Evolutionary conservation across 2,329 filamentous ascomycete species (phyloP).

Genomic region (Fusarium succisae): DNA sequence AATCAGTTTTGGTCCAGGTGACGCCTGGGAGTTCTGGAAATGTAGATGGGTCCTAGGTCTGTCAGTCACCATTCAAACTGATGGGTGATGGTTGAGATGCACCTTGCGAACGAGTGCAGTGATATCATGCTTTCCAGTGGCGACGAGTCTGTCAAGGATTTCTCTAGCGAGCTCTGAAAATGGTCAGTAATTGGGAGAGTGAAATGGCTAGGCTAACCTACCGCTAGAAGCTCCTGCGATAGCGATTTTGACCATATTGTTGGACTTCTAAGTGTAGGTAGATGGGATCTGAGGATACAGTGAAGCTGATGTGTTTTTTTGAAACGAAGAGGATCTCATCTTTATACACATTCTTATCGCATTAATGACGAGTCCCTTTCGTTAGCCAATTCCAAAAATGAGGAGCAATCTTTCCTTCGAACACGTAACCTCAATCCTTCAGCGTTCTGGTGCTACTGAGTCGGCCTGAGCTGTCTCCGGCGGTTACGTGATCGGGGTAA

Average conservation of each 20-base stretch:
- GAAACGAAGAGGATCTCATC: accelerated
- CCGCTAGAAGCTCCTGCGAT: conserved; percentile 2
- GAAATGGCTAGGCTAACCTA: not conserved
- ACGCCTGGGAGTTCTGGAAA: not conserved
- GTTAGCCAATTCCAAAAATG: accelerated
- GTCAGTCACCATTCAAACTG: accelerated
- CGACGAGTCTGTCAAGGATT: conserved; percentile 1
- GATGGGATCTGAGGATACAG: accelerated
- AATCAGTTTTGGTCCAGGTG: not conserved
- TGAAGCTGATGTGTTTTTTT: accelerated
- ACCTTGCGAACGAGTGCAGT: not conserved
- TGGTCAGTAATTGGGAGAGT: accelerated
- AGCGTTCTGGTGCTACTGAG: accelerated
- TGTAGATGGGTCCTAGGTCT: not conserved
- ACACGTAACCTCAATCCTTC: not conserved
- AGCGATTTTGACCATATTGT: conserved; percentile 1
- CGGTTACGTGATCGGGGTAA: conserved; percentile 16
- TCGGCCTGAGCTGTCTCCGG: not conserved
- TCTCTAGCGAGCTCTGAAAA: not conserved
- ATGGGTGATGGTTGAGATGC: accelerated
- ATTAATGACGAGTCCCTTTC: accelerated
- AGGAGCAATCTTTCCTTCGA: accelerated
- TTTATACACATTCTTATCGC: not conserved
- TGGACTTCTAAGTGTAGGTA: accelerated
- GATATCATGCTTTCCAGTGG: not conserved